A percentile compares a stretch with the other conserved stretches of the same genome.
Evolutionary conservation across 2,329 filamentous ascomycete genomes (phyloP).

Genomic region (Colletotrichum sp.): DNA sequence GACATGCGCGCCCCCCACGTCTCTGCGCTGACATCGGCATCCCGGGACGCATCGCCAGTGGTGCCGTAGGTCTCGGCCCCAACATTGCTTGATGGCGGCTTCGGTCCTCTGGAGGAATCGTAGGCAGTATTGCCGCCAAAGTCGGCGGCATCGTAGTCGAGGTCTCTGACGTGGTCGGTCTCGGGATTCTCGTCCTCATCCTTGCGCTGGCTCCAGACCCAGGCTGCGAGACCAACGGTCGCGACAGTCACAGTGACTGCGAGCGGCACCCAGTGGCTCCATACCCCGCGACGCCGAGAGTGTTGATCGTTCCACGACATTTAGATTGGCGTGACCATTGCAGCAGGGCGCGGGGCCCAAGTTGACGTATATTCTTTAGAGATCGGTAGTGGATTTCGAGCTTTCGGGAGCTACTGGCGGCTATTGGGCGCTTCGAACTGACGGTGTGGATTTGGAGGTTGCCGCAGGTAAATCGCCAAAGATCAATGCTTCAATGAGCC

Average conservation of each 20-base stretch:
- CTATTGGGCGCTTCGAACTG: background rate
- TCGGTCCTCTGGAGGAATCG: slow-evolving; percentile 40
- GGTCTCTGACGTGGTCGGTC: slow-evolving; percentile 57
- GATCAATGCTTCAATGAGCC: background rate
- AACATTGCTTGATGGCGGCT: slow-evolving; percentile 42
- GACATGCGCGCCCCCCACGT: slow-evolving; percentile 81
- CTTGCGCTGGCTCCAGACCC: slow-evolving; percentile 90
- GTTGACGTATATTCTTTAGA: background rate
- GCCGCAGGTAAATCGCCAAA: background rate
- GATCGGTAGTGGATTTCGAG: background rate
- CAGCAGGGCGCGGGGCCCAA: slow-evolving; percentile 11
- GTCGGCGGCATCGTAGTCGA: slow-evolving; percentile 52
- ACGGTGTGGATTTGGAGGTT: background rate
- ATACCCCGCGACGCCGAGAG: slow-evolving; percentile 62
- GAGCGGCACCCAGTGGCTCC: slow-evolving; percentile 89
- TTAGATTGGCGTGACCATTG: slow-evolving; percentile 31
- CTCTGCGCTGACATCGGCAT: slow-evolving; percentile 32
- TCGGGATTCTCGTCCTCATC: slow-evolving; percentile 74
- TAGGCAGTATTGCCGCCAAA: slow-evolving; percentile 59
- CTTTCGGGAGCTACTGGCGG: background rate
- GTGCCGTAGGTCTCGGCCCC: slow-evolving; percentile 49
- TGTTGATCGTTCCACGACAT: slow-evolving; percentile 70
- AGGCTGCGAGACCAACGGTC: slow-evolving; percentile 83
- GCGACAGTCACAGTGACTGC: slow-evolving; percentile 87
- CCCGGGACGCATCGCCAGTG: slow-evolving; percentile 32